Percentiles rank a stretch among this genome's conserved stretches.
Evolutionary conservation across 2,329 filamentous ascomycete genomes (phyloP).

Genomic region (Exserohilum turcica): DNA sequence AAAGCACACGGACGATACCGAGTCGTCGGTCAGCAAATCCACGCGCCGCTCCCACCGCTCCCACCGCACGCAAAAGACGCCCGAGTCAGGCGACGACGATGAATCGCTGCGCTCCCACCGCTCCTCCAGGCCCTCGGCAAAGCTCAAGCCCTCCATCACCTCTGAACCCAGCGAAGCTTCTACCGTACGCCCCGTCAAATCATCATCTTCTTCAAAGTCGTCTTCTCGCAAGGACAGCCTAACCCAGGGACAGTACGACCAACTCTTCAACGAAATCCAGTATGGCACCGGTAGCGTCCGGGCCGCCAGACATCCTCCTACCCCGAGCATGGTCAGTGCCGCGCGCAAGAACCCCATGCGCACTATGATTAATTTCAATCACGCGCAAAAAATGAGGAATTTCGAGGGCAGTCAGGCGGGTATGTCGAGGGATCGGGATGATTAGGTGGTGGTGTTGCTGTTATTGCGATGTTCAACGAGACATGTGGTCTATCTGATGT

Average conservation of each 20-base stretch:
- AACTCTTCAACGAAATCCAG: constrained; percentile 34
- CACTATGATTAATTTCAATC: constrained; percentile 43
- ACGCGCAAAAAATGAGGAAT: constrained; percentile 39
- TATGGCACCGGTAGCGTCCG: constrained; percentile 41
- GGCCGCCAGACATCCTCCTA: constrained; percentile 40
- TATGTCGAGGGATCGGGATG: not conserved
- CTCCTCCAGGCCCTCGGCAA: constrained; percentile 21
- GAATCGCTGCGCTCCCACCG: constrained; percentile 21
- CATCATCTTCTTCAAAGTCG: constrained; percentile 15
- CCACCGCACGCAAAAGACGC: constrained; percentile 30
- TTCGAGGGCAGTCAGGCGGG: constrained; percentile 28
- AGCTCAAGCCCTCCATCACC: constrained; percentile 21
- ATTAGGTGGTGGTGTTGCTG: not conserved
- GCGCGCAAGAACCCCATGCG: constrained; percentile 41
- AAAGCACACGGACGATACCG: constrained; percentile 20
- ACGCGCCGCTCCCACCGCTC: constrained; percentile 32
- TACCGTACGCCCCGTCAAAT: constrained; percentile 39
- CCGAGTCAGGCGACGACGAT: constrained; percentile 27
- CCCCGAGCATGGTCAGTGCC: constrained; percentile 46
- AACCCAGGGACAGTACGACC: constrained; percentile 36
- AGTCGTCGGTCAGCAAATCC: constrained; percentile 35
- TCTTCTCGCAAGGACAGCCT: constrained; percentile 41
- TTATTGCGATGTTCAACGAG: not conserved
- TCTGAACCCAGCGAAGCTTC: constrained; percentile 45
- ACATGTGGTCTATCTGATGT: not conserved